Base-by-base conservation (phyloP, 176 grass and related monocot genomes). In the Bonia amplexicaulis region DNA sequence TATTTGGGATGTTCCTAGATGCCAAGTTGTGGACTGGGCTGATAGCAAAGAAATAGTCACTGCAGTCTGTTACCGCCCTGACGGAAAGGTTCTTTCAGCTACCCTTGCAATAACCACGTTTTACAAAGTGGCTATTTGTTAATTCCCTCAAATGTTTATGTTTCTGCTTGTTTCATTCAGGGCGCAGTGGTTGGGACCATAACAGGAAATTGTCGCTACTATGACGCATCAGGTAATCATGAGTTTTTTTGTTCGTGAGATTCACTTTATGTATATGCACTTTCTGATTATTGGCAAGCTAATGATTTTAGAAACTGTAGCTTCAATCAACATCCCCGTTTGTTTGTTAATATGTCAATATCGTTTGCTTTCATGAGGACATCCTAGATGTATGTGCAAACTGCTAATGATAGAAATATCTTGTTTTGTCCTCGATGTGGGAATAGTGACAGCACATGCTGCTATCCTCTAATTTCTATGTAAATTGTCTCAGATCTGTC, bases 1-100 rank as follows among this genome's bases (percentile, higher is more conserved):
- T 17, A 90, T 97, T 71, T 97, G 95, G 92, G 84, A 97, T 86
- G 79, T 94, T 77, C 68, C 44, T 82, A 79, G 82, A 78, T 89
- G 90, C 59, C 90, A 74, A 65, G 95, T 97, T 4, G 86, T 94
- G 64, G 87, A 83, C 74, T 97, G 88, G 88, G 58, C 69, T 65
- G 90, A 94, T 80, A 85, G 46, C 63, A 97, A 87, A 89, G 95
- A 97, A 90, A 94, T 97, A 70, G 51, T 97, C 20, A 97, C 95
- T 45, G 90, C 90, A 48, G 88, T 97, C 80, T 97, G 90, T 81
- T 97, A 92, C 82, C 81, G 87, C 5, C 93, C 89, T 15, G 91
- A 99, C 84, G 96, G 90, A 85, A 95, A 89, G 91, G 96, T 99
- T 86, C 5, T 66, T 72, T 29, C 47, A 39, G n/a, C 78, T 80